Evolutionary conservation across 108 stramenopile species (phyloP).

Genomic region (Asterionellopsis glacialis): DNA sequence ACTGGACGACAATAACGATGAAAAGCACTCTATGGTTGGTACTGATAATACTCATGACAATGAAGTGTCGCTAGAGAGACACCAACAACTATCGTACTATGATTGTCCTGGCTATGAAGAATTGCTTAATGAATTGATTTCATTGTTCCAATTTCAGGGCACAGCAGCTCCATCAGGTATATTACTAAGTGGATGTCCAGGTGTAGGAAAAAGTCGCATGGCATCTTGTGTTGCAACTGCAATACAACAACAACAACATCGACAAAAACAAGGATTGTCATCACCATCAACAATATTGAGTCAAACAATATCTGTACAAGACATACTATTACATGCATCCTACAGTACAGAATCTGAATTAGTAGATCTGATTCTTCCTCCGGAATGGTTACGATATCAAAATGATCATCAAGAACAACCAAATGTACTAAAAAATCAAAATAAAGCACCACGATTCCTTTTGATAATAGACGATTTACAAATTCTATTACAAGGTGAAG

Average conservation of each 20-base stretch:
- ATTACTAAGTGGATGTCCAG: constrained; percentile 64
- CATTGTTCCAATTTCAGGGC: constrained; percentile 14
- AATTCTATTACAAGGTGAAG: constrained; percentile 22
- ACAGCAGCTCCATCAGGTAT: constrained; percentile 50
- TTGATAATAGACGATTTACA: constrained; percentile 74
- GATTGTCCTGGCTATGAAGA: constrained; percentile 65
- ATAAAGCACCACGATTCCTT: constrained; percentile 12
- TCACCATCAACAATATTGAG: no score
- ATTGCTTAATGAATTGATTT: constrained; percentile 27
- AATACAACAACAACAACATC: not conserved
- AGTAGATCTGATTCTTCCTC: constrained; percentile 15
- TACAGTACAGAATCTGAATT: constrained; percentile 37
- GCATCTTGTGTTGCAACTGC: constrained; percentile 24
- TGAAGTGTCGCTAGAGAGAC: not conserved
- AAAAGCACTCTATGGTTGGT: no score
- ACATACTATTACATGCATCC: constrained; percentile 36
- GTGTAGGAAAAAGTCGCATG: constrained; percentile 79
- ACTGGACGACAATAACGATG: no score
- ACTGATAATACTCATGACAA: no score
- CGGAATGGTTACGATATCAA: not conserved
- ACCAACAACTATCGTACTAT: not conserved
- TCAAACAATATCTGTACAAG: constrained; percentile 21
- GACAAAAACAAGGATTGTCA: constrained; percentile 4
- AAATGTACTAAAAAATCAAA: no score
- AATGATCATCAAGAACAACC: no score